phyloP scores from a whole-genome alignment of 1,284 basidiomycete genomes.

The Schizopora paradoxa region DNA sequence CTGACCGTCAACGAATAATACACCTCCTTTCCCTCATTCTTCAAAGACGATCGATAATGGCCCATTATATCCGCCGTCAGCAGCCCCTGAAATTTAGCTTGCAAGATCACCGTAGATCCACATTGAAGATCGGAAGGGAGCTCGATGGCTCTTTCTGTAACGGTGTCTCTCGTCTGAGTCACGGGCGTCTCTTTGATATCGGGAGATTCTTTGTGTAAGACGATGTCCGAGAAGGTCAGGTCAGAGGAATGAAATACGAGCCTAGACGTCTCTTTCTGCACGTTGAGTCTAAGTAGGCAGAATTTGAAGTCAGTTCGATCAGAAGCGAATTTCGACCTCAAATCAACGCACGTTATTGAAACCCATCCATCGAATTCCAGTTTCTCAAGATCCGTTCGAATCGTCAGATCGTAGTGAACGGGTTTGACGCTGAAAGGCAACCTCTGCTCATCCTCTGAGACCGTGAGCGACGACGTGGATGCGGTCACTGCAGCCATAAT shows the following conservation, averaged over 20 bases:
- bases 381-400: constrained; percentile 79
- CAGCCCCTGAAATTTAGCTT: constrained; percentile 57
- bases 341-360: constrained; percentile 53
- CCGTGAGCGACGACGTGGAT: no score
- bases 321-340: neutral
- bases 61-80: constrained; percentile 70
- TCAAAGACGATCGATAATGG: constrained; percentile 61
- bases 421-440: constrained; percentile 74
- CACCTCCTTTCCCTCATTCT: constrained; percentile 50
- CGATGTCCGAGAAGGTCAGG: constrained; percentile 64
- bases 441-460: constrained; percentile 48
- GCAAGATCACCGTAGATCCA: constrained; percentile 59
- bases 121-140: constrained; percentile 54
- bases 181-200: constrained; percentile 48
- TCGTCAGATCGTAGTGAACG: constrained; percentile 77
- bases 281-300: constrained; percentile 53
- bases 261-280: constrained; percentile 59
- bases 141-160: constrained; percentile 58
- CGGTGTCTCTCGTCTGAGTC: constrained; percentile 49
- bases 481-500: no score
- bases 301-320: constrained; percentile 5
- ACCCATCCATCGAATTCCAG: constrained; percentile 76
- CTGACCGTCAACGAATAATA: constrained; percentile 79
- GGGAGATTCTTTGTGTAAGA: constrained; percentile 56
- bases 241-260: constrained; percentile 72